phyloP scores from a whole-genome alignment of 1,284 basidiomycete species.

The Sutorius eximius region DNA sequence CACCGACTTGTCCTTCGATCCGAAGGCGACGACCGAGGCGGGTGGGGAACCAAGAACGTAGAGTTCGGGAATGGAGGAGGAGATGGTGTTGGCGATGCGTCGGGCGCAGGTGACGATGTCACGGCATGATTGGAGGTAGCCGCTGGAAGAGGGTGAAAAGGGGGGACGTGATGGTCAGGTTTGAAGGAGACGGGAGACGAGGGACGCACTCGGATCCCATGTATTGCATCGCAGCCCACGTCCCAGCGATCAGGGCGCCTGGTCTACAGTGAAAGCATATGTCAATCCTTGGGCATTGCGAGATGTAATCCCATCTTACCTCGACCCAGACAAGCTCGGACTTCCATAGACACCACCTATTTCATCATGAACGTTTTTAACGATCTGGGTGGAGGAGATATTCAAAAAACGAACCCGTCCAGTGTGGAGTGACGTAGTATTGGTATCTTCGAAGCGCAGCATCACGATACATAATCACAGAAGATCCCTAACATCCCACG shows the following conservation, averaged over 20 bases:
- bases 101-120: constrained; percentile 78
- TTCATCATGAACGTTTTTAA: neutral
- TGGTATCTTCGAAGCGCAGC: constrained; percentile 74
- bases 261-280: constrained; percentile 50
- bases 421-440: constrained; percentile 81
- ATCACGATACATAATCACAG: constrained; percentile 89
- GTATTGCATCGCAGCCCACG: constrained; percentile 95
- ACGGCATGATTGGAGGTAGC: constrained; percentile 88
- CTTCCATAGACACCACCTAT: constrained; percentile 78
- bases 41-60: constrained; percentile 88
- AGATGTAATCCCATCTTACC: constrained; percentile 47
- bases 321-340: constrained; percentile 85
- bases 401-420: constrained; percentile 53
- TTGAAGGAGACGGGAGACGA: neutral
- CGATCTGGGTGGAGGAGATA: neutral
- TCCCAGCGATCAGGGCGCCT: constrained; percentile 90
- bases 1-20: constrained; percentile 56
- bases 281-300: neutral
- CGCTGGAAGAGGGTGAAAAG: constrained; percentile 45
- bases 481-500: constrained; percentile 66
- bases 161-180: no score
- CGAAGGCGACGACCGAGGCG: constrained; percentile 90
- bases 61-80: constrained; percentile 72
- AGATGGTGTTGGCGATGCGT: constrained; percentile 66
- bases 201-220: constrained; percentile 76